Percentiles rank a stretch among this genome's conserved stretches.
phyloP scores from a whole-genome alignment of 495 filamentous ascomycete species.

The Podospora appendiculata region DNA sequence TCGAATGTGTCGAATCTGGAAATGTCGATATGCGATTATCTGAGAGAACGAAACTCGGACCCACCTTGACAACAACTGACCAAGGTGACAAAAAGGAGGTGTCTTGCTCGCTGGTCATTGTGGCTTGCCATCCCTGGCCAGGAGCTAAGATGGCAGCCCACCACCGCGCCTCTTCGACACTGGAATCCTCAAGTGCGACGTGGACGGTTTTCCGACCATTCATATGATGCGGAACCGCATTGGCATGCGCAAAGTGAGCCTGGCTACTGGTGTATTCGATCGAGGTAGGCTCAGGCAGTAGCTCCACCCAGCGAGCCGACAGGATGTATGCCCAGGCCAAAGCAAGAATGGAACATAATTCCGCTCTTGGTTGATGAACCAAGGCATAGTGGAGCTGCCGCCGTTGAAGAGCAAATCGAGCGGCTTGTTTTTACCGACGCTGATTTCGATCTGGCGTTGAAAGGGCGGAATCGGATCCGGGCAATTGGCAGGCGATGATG shows the following conservation, averaged over 20 bases:
- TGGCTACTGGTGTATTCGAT: constrained; percentile 1
- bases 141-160: constrained; percentile 26
- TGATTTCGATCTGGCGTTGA: neutral
- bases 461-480: neutral
- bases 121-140: constrained; percentile 21
- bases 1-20: neutral
- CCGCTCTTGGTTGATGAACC: neutral
- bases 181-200: neutral
- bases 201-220: neutral
- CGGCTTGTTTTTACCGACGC: neutral
- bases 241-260: neutral
- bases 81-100: constrained; percentile 3
- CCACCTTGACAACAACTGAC: neutral
- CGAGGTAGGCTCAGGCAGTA: constrained; percentile 3
- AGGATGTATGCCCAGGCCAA: constrained; percentile 17
- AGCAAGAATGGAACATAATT: constrained; percentile 5
- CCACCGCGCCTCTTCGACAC: constrained; percentile 12
- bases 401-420: neutral
- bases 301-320: constrained; percentile 13
- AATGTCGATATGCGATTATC: neutral
- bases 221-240: neutral
- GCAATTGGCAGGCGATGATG: neutral
- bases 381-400: neutral
- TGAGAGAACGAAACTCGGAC: neutral
- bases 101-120: constrained; percentile 2